Evolutionary conservation across 768 basidiomycete species (phyloP).

Genomic region (Pleurotus tuber-regium): DNA sequence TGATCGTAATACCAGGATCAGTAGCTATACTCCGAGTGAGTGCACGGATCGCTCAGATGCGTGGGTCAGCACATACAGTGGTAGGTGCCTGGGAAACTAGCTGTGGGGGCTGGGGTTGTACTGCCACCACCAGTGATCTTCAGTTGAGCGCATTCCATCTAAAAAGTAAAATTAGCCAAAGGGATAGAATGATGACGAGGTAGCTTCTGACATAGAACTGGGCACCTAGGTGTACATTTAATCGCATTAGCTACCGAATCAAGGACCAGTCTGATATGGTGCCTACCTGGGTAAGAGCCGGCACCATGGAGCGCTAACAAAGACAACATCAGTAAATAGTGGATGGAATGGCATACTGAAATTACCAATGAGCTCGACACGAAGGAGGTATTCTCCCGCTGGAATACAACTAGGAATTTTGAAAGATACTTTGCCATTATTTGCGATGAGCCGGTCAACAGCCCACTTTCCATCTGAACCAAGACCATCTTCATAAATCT

Average conservation of each 20-base stretch:
- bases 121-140: conserved; percentile 1
- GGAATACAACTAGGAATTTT: conserved; percentile 19
- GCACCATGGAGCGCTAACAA: not conserved
- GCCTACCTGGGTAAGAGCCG: conserved; percentile 4
- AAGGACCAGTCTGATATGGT: no score
- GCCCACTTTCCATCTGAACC: conserved; percentile 32
- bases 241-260: not conserved
- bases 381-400: conserved; percentile 15
- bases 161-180: no score
- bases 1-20: conserved; percentile 6
- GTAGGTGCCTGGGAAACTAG: conserved; percentile 5
- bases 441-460: conserved; percentile 35
- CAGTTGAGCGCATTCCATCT: conserved; percentile 7
- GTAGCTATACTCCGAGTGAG: not conserved
- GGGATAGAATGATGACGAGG: not conserved
- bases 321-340: not conserved
- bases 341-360: not conserved
- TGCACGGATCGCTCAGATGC: not conserved
- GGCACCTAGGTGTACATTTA: not conserved
- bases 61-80: not conserved
- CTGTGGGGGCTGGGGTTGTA: not conserved
- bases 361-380: conserved; percentile 8
- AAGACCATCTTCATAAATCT: conserved; percentile 38
- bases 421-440: conserved; percentile 40
- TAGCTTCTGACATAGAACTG: conserved; percentile 4